Conservation (phyloP, 1,284 basidiomycete species). For the Cerrena zonata region DNA sequence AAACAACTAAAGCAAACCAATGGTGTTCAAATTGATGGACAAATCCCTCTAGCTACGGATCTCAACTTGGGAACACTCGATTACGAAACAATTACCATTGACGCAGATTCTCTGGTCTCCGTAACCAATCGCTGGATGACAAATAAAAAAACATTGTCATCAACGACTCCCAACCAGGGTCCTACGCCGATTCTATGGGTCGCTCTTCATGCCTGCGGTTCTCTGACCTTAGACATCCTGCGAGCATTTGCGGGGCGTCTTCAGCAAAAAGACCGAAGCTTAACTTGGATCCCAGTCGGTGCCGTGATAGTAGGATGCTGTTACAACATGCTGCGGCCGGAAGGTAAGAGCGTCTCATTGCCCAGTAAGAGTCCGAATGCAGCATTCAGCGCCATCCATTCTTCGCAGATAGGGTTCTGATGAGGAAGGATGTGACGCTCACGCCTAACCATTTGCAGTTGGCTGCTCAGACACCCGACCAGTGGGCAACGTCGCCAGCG, state of each 20-base stretch:
- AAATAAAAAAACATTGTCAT: constrained; percentile 4
- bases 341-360: constrained; percentile 20
- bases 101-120: constrained; percentile 34
- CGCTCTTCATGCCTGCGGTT: constrained; percentile 57
- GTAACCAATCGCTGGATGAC: constrained; percentile 40
- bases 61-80: constrained; percentile 32
- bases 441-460: constrained; percentile 47
- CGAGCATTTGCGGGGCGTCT: constrained; percentile 30
- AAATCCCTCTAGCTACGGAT: background rate
- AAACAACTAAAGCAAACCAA: too few species aligned
- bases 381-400: constrained; percentile 12
- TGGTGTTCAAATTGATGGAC: background rate
- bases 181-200: constrained; percentile 51
- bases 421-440: constrained; percentile 12
- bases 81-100: constrained; percentile 49
- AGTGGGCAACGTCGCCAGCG: constrained; percentile 31
- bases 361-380: too few species aligned
- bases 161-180: background rate
- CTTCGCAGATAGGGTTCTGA: constrained; percentile 16
- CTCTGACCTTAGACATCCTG: constrained; percentile 42
- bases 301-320: constrained; percentile 47
- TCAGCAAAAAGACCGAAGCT: background rate
- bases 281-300: constrained; percentile 34
- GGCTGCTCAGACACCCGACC: constrained; percentile 43
- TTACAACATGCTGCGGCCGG: constrained; percentile 43